Evolutionary conservation across 2,329 filamentous ascomycete genomes (phyloP).

Genomic region (Xylaria sp.): DNA sequence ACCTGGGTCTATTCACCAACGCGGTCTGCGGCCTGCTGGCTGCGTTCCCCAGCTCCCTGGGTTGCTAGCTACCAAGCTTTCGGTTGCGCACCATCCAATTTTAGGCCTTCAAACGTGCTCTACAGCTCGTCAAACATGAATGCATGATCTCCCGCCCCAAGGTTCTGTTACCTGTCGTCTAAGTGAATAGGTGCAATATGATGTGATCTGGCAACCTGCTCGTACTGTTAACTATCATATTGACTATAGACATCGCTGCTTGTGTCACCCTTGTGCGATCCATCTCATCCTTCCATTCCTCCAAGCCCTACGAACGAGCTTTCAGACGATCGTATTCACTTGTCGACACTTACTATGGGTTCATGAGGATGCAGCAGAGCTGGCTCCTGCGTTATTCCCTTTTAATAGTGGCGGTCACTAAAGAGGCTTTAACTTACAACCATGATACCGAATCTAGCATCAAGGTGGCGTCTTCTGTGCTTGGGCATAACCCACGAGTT

Average conservation of each 20-base stretch:
- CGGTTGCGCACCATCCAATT: conserved; percentile 27
- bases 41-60: conserved; percentile 39
- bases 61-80: conserved; percentile 18
- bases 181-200: conserved; percentile 14
- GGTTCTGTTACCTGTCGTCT: background rate
- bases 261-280: conserved; percentile 34
- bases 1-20: conserved; percentile 16
- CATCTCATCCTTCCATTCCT: conserved; percentile 35
- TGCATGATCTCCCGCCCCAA: conserved; percentile 38
- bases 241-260: conserved; percentile 35
- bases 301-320: conserved; percentile 38
- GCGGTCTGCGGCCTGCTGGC: conserved; percentile 35
- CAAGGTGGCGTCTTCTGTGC: conserved; percentile 5
- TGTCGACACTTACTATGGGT: conserved; percentile 43
- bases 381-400: conserved; percentile 46
- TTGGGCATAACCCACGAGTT: background rate
- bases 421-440: conserved; percentile 39
- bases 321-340: conserved; percentile 38
- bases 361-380: conserved; percentile 48
- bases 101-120: conserved; percentile 20
- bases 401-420: conserved; percentile 47
- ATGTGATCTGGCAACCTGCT: conserved; percentile 16
- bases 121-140: conserved; percentile 28
- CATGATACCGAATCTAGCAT: conserved; percentile 31
- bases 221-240: conserved; percentile 32